phyloP scores from a whole-genome alignment of 2,329 filamentous ascomycete species.

The Phyllosticta citribraziliensis region DNA sequence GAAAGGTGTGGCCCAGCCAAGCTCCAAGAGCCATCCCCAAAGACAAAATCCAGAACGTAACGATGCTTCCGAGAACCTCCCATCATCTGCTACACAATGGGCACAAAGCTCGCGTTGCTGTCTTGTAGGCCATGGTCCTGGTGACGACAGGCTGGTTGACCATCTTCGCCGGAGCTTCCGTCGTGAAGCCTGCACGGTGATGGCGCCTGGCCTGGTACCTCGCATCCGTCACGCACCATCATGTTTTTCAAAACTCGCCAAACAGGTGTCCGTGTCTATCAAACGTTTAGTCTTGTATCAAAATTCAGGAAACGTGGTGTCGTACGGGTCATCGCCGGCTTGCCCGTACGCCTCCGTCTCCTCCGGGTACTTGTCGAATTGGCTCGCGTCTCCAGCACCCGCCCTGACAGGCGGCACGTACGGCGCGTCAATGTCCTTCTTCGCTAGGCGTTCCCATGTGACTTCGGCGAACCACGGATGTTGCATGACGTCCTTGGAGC shows the following conservation, averaged over 20 bases:
- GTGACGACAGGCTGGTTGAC: too few species aligned
- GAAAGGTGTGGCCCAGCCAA: not conserved
- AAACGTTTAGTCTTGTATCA: conserved; percentile 11
- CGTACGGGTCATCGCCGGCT: conserved; percentile 75
- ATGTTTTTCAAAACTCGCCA: conserved; percentile 18
- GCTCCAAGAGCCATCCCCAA: too few species aligned
- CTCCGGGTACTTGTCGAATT: conserved; percentile 97
- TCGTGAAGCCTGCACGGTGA: too few species aligned
- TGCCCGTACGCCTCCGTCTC: conserved; percentile 87
- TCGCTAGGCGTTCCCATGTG: conserved; percentile 87
- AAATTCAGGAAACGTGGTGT: conserved; percentile 19
- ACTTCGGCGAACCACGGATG: conserved; percentile 97
- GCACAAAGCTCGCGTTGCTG: too few species aligned
- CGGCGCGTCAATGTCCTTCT: conserved; percentile 96
- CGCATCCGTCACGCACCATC: not conserved
- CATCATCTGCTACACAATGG: too few species aligned
- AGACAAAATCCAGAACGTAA: too few species aligned
- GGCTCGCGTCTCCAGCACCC: conserved; percentile 87
- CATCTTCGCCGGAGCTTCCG: too few species aligned
- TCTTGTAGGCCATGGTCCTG: too few species aligned
- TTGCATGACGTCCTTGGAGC: conserved; percentile 84
- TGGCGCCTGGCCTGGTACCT: too few species aligned
- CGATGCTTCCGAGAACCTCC: too few species aligned
- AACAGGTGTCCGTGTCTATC: conserved; percentile 25
- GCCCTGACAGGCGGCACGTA: conserved; percentile 95